Conservation (phyloP, 2,329 filamentous ascomycete species). For the Xylaria sp. region DNA sequence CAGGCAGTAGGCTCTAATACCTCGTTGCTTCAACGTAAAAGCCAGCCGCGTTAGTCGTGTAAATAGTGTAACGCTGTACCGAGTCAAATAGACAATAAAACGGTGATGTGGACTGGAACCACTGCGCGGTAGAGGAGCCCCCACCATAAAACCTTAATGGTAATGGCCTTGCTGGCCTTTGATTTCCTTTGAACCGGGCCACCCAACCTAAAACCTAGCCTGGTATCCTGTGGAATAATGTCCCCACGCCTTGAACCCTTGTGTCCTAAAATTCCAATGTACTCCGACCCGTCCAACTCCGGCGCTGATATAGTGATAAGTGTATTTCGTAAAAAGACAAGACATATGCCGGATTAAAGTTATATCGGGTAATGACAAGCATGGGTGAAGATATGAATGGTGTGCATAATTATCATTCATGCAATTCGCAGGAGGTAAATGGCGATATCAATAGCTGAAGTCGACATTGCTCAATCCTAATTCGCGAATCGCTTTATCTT, state of each 20-base stretch:
- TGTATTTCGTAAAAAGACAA: slow-evolving; percentile 44
- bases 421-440: slow-evolving; percentile 21
- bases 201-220: slow-evolving; percentile 31
- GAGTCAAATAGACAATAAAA: slow-evolving; percentile 15
- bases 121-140: slow-evolving; percentile 10
- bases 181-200: slow-evolving; percentile 28
- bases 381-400: slow-evolving; percentile 19
- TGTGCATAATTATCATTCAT: slow-evolving; percentile 17
- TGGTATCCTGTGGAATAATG: slow-evolving; percentile 34
- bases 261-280: slow-evolving; percentile 36
- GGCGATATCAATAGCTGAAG: slow-evolving; percentile 66
- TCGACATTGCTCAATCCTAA: slow-evolving; percentile 67
- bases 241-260: slow-evolving; percentile 30
- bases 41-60: slow-evolving; percentile 14
- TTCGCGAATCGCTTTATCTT: slow-evolving; percentile 65
- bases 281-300: slow-evolving; percentile 45
- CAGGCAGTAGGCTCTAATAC: slow-evolving; percentile 8
- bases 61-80: slow-evolving; percentile 16
- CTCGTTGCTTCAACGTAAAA: slow-evolving; percentile 8
- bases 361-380: slow-evolving; percentile 33
- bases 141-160: slow-evolving; percentile 22
- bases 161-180: slow-evolving; percentile 27
- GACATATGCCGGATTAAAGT: slow-evolving; percentile 37
- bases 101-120: slow-evolving; percentile 19
- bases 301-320: slow-evolving; percentile 49